Percentiles rank a stretch among this genome's conserved stretches.
Evolutionary conservation across 2,329 filamentous ascomycete genomes (phyloP).

Genomic region (Chaetothyriales sp.): DNA sequence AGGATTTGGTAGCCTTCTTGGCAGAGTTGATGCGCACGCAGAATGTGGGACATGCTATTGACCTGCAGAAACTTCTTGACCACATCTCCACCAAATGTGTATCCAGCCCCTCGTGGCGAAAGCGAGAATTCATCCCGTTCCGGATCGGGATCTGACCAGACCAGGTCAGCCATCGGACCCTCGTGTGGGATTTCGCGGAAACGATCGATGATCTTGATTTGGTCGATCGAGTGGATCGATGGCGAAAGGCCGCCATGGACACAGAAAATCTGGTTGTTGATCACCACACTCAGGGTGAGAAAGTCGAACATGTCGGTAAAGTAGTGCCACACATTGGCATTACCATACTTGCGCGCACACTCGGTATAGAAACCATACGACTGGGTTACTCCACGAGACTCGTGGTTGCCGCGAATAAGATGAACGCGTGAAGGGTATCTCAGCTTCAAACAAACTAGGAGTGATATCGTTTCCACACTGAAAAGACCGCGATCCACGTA

Average conservation of each 20-base stretch:
- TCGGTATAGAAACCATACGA: constrained; percentile 99
- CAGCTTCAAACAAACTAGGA: constrained; percentile 91
- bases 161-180: constrained; percentile 96
- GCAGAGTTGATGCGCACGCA: constrained; percentile 94
- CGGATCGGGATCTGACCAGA: constrained; percentile 97
- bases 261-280: constrained; percentile 98
- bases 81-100: constrained; percentile 94
- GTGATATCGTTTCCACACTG: constrained; percentile 94
- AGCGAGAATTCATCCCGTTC: constrained; percentile 94
- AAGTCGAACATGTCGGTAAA: constrained; percentile 99
- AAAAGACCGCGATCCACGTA: constrained; percentile 98
- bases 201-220: constrained; percentile 98
- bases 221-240: constrained; percentile 93
- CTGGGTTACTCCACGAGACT: constrained; percentile 92
- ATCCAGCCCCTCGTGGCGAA: constrained; percentile 82
- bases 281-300: constrained; percentile 87
- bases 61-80: constrained; percentile 97
- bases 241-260: constrained; percentile 85
- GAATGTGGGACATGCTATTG: constrained; percentile 93
- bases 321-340: constrained; percentile 97
- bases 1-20: constrained; percentile 96
- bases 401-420: constrained; percentile 93
- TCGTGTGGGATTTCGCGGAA: constrained; percentile 98
- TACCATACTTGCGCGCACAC: constrained; percentile 94
- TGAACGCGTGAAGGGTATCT: constrained; percentile 93